Evolutionary conservation across 208 protist species (phyloP), one percentile per base, ranked within the genome.

Genomic region (Trypanosoma vivax): DNA sequence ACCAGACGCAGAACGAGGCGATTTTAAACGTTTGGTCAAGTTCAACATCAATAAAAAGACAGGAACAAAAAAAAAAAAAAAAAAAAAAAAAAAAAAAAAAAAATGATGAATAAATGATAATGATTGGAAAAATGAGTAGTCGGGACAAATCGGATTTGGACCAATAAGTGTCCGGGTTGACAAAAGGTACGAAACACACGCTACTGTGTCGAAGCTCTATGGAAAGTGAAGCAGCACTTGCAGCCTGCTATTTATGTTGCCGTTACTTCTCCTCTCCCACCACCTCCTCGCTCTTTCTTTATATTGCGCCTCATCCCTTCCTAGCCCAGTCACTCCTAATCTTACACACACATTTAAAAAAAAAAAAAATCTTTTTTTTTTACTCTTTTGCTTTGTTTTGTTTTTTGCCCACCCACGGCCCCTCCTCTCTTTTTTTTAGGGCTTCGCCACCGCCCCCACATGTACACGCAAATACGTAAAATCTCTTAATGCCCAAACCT

Each of bases 1-100:
- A 34, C 11, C 41, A 16, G 24, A 23, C n/a, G n/a, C n/a, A n/a
- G n/a, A n/a, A n/a, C n/a, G n/a, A n/a, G n/a, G n/a, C n/a, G n/a
- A n/a, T n/a, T n/a, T n/a, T n/a, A n/a, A n/a, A 40, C 25, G 19
- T 47, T 6, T 30, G 50, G 52, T 37, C 13, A 66, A 51, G 43
- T 50, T 23, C 23, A 50, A 4, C 51, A 18, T 18, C 23, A 45
- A 30, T 25, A 48, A 41, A 16, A 40, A 60, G 18, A 59, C 13
- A 59, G 6, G 38, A 50, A 39, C 18, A 48, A 34, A 43, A 39
- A 50, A 21, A 39, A 54, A 31, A 41, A 55, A 39, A 24, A 23
- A 25, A 35, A 57, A 57, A 58, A 16, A 61, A 59, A 40, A 61
- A 40, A 57, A 25, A 19, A 65, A 13, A 42, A 43, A 18, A 57